Conservation (phyloP, 805 yeast genomes). For the Wickerhamiella lipophila region DNA sequence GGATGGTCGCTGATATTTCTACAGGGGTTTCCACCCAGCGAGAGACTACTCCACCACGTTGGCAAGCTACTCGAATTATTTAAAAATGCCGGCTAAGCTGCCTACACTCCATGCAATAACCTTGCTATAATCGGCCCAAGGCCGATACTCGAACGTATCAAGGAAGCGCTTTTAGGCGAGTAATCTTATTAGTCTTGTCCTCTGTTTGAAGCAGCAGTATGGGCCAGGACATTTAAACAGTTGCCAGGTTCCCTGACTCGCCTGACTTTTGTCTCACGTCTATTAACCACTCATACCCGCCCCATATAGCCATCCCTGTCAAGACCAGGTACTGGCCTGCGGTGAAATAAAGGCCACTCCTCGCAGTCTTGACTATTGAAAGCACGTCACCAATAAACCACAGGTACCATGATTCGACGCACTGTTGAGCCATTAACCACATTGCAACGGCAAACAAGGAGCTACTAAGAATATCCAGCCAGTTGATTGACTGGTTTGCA, state of each 20-base stretch:
- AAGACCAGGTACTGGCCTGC: not conserved
- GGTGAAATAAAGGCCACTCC: slow-evolving; percentile 2
- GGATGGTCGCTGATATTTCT: no score
- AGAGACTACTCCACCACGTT: no score
- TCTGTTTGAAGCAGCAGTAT: no score
- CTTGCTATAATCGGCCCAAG: no score
- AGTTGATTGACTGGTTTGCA: not conserved
- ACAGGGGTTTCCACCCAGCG: no score
- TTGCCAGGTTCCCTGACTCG: not conserved
- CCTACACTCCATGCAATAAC: no score
- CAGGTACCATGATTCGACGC: slow-evolving; percentile 5
- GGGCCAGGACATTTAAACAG: no score
- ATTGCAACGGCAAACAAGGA: slow-evolving; percentile 8
- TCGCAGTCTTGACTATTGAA: not conserved
- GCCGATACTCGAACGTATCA: no score
- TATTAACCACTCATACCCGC: slow-evolving; percentile 2
- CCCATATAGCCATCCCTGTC: slow-evolving; percentile 7
- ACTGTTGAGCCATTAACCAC: slow-evolving; percentile 8
- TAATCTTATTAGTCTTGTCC: no score
- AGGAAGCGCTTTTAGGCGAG: no score
- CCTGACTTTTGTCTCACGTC: not conserved
- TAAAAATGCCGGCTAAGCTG: no score
- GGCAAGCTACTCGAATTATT: no score
- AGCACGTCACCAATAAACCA: slow-evolving; percentile 8
- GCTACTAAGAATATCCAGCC: slow-evolving; percentile 2